These are phyloP conservation scores for Candida dendrica DNA, from an alignment of 805 yeast species.

Conservation along the genomic window DNA sequence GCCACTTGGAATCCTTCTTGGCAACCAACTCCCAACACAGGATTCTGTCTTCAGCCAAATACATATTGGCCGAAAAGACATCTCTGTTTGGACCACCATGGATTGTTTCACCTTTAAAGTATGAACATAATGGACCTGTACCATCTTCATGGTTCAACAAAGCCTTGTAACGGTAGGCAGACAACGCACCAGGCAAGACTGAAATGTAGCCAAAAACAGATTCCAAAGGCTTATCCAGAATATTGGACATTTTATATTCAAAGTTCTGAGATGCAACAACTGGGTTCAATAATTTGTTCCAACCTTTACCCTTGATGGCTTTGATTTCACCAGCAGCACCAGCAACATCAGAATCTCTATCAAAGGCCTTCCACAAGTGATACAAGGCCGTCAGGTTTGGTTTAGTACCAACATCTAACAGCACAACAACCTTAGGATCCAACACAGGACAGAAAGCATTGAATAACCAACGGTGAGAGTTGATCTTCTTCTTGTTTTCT, in stretches of 20 bases:
- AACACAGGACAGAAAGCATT: constrained; percentile 89
- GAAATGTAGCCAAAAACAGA: constrained; percentile 88
- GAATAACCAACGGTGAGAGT: constrained; percentile 96
- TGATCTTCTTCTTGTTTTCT: constrained; percentile 84
- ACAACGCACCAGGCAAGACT: constrained; percentile 92
- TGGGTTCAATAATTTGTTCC: constrained; percentile 78
- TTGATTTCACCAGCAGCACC: constrained; percentile 99
- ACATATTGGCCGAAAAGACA: constrained; percentile 94
- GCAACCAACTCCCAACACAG: constrained; percentile 95
- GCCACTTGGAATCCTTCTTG: constrained; percentile 76
- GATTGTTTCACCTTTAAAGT: constrained; percentile 80
- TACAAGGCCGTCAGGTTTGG: constrained; percentile 87
- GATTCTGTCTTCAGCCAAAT: constrained; percentile 93
- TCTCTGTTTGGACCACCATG: constrained; percentile 55
- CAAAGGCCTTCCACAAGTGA: constrained; percentile 96
- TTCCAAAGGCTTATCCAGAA: constrained; percentile 90
- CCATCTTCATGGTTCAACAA: constrained; percentile 81
- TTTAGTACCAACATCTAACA: constrained; percentile 95
- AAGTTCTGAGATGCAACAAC: constrained; percentile 94
- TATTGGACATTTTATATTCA: constrained; percentile 95
- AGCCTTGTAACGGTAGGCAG: constrained; percentile 90
- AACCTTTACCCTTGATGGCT: constrained; percentile 88
- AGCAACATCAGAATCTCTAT: constrained; percentile 91
- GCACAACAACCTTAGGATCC: constrained; percentile 83
- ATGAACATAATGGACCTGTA: constrained; percentile 83